A percentile compares a stretch with the other conserved stretches of the same genome.
Conservation (phyloP, 331 rosid species). For the Telfairia occidentalis region DNA sequence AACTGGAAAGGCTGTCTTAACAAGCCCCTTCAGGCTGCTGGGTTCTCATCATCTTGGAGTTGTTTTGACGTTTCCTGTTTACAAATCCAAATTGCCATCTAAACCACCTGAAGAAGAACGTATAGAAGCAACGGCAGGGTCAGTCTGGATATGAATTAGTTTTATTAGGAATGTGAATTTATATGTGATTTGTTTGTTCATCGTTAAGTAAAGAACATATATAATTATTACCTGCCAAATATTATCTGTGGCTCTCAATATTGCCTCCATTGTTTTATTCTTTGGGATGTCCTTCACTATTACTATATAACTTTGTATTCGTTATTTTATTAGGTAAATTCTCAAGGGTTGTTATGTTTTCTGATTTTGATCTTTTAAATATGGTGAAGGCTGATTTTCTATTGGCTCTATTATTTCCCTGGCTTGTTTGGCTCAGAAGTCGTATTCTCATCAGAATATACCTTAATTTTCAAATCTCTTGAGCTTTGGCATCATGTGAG, state of each 20-base stretch:
- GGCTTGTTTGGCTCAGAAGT: neutral
- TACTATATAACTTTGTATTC: neutral
- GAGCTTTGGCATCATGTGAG: conserved; percentile 13
- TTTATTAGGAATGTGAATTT: conserved; percentile 3
- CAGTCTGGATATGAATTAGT: conserved; percentile 16
- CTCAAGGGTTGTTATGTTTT: neutral
- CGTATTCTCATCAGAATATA: neutral
- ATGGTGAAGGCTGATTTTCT: neutral
- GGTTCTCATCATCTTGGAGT: conserved; percentile 98
- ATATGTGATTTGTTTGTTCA: neutral
- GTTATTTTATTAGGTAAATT: neutral
- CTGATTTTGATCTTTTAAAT: neutral
- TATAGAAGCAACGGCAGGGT: conserved; percentile 80
- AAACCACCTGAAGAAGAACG: conserved; percentile 63
- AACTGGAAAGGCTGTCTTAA: conserved; percentile 92
- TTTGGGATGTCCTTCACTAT: neutral
- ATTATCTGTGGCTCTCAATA: neutral
- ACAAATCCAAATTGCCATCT: conserved; percentile 67
- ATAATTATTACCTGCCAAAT: neutral
- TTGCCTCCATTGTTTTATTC: neutral
- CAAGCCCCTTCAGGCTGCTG: conserved; percentile 81
- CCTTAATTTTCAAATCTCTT: conserved; percentile 5
- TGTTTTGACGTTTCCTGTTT: conserved; percentile 94
- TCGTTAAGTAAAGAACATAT: neutral
- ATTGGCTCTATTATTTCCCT: neutral